A percentile compares a stretch with the other conserved stretches of the same genome.
Conservation (phyloP, 805 yeast species). For the Geotrichum ghanense region DNA sequence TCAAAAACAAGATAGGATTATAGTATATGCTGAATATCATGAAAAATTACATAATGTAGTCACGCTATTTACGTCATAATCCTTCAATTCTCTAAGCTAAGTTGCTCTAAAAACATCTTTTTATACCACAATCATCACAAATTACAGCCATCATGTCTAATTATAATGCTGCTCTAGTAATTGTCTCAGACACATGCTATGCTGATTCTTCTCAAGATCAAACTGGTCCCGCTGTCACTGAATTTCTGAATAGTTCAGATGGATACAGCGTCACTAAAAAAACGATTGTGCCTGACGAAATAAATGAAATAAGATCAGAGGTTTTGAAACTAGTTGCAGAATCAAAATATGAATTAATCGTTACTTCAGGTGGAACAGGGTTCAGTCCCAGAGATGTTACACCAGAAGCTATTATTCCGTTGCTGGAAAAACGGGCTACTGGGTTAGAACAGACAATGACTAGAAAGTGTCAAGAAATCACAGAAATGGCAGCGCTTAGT, state of each 20-base stretch:
- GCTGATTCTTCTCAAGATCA: conserved; percentile 25
- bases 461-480: conserved; percentile 30
- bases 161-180: conserved; percentile 26
- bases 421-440: conserved; percentile 35
- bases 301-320: conserved; percentile 22
- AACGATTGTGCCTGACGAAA: conserved; percentile 29
- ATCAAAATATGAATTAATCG: conserved; percentile 20
- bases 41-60: too few species aligned
- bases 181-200: conserved; percentile 33
- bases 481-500: conserved; percentile 38
- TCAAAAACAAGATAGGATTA: too few species aligned
- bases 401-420: conserved; percentile 37
- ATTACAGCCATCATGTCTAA: too few species aligned
- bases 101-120: too few species aligned
- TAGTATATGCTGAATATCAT: too few species aligned
- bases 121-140: too few species aligned
- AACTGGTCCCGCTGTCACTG: conserved; percentile 23
- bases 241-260: conserved; percentile 8
- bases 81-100: too few species aligned
- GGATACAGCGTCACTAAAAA: conserved; percentile 8
- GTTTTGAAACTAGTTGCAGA: conserved; percentile 21
- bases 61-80: too few species aligned
- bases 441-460: conserved; percentile 41
- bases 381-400: conserved; percentile 35
- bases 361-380: conserved; percentile 48